Base-by-base conservation (phyloP, 2,329 filamentous ascomycete genomes). In the Fusarium aywerte region DNA sequence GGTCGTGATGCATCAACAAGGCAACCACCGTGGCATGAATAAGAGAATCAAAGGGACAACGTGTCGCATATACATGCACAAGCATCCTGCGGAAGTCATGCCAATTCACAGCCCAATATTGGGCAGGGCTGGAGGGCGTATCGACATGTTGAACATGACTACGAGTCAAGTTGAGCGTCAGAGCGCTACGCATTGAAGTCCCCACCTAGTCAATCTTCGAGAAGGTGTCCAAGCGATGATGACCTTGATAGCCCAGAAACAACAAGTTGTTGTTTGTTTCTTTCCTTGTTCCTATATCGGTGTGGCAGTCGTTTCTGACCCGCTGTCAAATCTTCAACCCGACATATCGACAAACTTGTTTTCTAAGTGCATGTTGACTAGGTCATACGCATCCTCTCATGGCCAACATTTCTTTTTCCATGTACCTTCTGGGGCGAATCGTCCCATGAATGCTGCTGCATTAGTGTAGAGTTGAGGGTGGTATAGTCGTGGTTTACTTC, bases 371-470 rank as follows among this genome's bases (percentile, higher is more conserved):
- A 48, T 70, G 62, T 66, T 61, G 58, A 55, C 62, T 48, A 29
- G 58, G 48, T 64, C 60, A 56, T 62, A 35, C 40, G 53, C 61
- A 69, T 60, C 53, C 51, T 61, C 52, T 44, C 33, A 15, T 20
- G 32, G 50, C 33, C 42, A 23, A 31, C 29, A 16, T 35, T 70
- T 67, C 61, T 68, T 71, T 72, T 68, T 71, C 23, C 63, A 71
- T 66, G 55, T 72, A 73, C 61, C 58, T 70, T 73, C 61, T 49
- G 48, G 39, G 40, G 38, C 47, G 54, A 71, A 69, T 71, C 68
- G 63, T 71, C 54, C 68, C 69, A 72, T 55, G 40, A 58, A 23
- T 61, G 55, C 52, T 61, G 55, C 52, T 59, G 63, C 57, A 51
- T 63, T 60, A 68, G 68, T 38, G 63, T 36, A 42, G 57, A 45